Evolutionary conservation across 805 yeast species (phyloP), one percentile per base, ranked within the genome.

Genomic region (Limtongia smithiae): DNA sequence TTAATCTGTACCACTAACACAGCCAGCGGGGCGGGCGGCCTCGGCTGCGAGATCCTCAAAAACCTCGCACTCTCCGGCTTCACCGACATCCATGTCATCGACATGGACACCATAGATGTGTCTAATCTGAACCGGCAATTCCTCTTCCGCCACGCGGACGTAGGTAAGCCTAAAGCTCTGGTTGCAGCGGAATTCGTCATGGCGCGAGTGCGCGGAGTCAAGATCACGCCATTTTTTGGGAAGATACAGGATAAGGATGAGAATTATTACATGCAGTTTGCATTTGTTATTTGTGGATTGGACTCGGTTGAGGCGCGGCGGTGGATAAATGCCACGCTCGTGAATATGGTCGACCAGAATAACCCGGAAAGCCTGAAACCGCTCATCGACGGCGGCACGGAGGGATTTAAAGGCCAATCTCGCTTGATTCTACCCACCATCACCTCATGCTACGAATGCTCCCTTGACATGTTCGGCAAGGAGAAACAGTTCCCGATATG

Each of bases 311-410:
- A 83, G 60, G 96, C 97, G 0, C 72, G 98, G 32, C 69, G 97
- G 41, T 90, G 95, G 91, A 83, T 91, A 55, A 91, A 91, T 66
- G 71, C 77, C 12, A 75, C 79, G 12, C 66, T 91, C 24, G 79
- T 85, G 1, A 72, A 79, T 8, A 60, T 90, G 55, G 88, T 85
- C 3, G 80, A 76, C 41, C 50, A 53, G 12, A 74, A 78, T 1
- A 70, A 71, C 42, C 75, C 75, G 12, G 73, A 70, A 12, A 66
- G 72, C 1, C 65, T 79, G 17, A 79, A 80, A 38, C 88, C 89
- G 0, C 65, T 91, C 63, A 80, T 93, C 14, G 98, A 91, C 64
- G 97, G 97, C 3, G 98, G 97, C 2, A 85, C 96, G 0, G 97
- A 91, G 63, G 97, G 97, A 0, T 83, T 91, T 62, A 77, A 85